Evolutionary conservation across 257 asterid genomes (phyloP).

Genomic region (Thymus mandschuricus): DNA sequence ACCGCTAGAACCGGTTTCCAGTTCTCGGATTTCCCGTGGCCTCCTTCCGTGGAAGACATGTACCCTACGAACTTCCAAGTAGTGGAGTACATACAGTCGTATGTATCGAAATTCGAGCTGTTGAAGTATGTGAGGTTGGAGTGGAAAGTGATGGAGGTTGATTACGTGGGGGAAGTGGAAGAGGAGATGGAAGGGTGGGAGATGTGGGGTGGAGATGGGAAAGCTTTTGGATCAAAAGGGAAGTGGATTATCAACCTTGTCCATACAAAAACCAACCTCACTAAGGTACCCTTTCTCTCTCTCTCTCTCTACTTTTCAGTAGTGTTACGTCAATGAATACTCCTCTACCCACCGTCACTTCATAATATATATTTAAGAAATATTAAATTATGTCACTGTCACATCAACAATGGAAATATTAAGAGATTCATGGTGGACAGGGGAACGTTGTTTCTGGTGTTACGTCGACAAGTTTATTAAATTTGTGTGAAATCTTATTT

Average conservation of each 20-base stretch:
- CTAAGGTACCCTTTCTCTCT: conserved; percentile 34
- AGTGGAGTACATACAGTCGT: conserved; percentile 46
- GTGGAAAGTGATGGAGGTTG: conserved; percentile 44
- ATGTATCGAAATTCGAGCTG: conserved; percentile 50
- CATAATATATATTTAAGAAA: no score
- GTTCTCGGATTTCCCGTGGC: conserved; percentile 73
- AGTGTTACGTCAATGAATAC: no score
- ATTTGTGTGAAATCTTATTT: no score
- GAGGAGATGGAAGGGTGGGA: conserved; percentile 43
- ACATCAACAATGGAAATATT: no score
- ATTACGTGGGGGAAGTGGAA: conserved; percentile 47
- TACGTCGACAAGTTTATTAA: no score
- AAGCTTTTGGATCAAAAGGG: conserved; percentile 62
- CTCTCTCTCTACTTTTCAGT: neutral
- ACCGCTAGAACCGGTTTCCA: conserved; percentile 35
- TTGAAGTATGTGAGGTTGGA: conserved; percentile 43
- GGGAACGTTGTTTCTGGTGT: no score
- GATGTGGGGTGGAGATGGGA: conserved; percentile 56
- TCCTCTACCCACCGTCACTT: no score
- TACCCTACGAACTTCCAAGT: conserved; percentile 40
- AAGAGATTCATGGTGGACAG: no score
- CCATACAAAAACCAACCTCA: conserved; percentile 21
- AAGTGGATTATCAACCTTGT: conserved; percentile 58
- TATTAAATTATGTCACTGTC: no score
- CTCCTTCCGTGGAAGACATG: conserved; percentile 41